Evolutionary conservation across 1,284 basidiomycete genomes (phyloP).

Genomic region (Abortiporus biennis): DNA sequence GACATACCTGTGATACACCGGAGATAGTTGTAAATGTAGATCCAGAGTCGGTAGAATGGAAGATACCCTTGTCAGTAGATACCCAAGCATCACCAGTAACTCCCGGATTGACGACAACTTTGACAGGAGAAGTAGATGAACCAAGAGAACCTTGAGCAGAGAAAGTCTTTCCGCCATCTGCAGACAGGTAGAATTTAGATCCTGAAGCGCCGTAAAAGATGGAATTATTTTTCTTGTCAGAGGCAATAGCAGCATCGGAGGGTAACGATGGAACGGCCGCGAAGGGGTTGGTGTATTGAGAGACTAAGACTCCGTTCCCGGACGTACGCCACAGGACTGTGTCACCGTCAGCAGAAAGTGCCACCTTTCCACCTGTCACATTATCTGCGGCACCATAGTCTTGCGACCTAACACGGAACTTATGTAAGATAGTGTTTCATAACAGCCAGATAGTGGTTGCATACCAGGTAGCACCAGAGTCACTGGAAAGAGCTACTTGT

Average conservation of each 20-base stretch:
- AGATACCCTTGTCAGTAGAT: slow-evolving; percentile 53
- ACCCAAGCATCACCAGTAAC: slow-evolving; percentile 55
- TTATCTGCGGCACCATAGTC: slow-evolving; percentile 48
- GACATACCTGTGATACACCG: slow-evolving; percentile 46
- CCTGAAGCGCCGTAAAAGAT: slow-evolving; percentile 54
- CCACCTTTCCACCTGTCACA: slow-evolving; percentile 46
- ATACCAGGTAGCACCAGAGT: slow-evolving; percentile 49
- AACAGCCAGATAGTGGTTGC: background rate
- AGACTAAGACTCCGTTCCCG: slow-evolving; percentile 44
- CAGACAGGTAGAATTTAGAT: slow-evolving; percentile 52
- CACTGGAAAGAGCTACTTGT: slow-evolving; percentile 49
- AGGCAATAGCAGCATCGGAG: slow-evolving; percentile 46
- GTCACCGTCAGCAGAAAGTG: slow-evolving; percentile 49
- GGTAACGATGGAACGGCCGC: slow-evolving; percentile 44
- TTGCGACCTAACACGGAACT: slow-evolving; percentile 26
- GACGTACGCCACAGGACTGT: slow-evolving; percentile 52
- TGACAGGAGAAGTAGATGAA: slow-evolving; percentile 39
- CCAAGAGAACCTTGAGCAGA: slow-evolving; percentile 35
- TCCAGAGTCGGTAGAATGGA: slow-evolving; percentile 53
- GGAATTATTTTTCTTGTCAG: slow-evolving; percentile 52
- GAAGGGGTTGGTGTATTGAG: slow-evolving; percentile 44
- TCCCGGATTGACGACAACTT: slow-evolving; percentile 47
- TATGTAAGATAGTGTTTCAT: slow-evolving; percentile 1
- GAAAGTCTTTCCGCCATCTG: slow-evolving; percentile 49
- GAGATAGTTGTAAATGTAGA: slow-evolving; percentile 42